Base-by-base conservation (phyloP, 2,329 filamentous ascomycete genomes). In the Chalara sp. region DNA sequence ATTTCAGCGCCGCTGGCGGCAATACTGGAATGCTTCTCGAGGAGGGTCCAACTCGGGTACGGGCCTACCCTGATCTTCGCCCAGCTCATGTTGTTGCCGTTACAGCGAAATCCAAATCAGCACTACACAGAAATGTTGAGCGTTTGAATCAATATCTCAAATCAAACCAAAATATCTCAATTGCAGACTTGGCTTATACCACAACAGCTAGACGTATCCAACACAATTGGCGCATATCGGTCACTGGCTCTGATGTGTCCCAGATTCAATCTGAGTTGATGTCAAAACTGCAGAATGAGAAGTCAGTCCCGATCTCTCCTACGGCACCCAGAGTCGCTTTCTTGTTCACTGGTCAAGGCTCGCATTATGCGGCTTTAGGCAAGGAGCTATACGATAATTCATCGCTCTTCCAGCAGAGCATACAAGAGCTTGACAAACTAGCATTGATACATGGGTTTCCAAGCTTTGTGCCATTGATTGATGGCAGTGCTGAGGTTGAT, bases 171-270 rank as follows among this genome's bases (percentile, higher is more conserved):
- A 48, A 51, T 8, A 47, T 42, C 8, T 31, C 44, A n/a, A 35
- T 54, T 12, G 32, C 47, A 8, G 29, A 45, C 8, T 39, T 57
- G 1, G 49, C 55, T 4, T 57, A 56, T n/a, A 56, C 55, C 11
- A 55, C 53, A 4, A 57, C 53, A 7, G 48, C 52, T 5, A 75
- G 82, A 11, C 76, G 76, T 46, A 75, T 78, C 6, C 81, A 84
- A 56, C 75, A 81, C 63, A 68, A 73, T 57, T 76, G 75, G 67
- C 74, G 78, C 12, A 69, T 78, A 62, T 74, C 71, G 41, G 70
- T 76, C 41, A 63, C 69, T 5, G 74, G 69, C 0, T 63, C 63
- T 4, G 66, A 67, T 47, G 50, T 74, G 6, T 21, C 21, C 10
- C 37, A 52, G n/a, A 8, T 54, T 5, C 39, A 50, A 5, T 47